A percentile compares a stretch with the other conserved stretches of the same genome.
These are phyloP conservation scores for Puccinia coronata DNA, from an alignment of 1,284 basidiomycete species.

Conservation along the genomic window DNA sequence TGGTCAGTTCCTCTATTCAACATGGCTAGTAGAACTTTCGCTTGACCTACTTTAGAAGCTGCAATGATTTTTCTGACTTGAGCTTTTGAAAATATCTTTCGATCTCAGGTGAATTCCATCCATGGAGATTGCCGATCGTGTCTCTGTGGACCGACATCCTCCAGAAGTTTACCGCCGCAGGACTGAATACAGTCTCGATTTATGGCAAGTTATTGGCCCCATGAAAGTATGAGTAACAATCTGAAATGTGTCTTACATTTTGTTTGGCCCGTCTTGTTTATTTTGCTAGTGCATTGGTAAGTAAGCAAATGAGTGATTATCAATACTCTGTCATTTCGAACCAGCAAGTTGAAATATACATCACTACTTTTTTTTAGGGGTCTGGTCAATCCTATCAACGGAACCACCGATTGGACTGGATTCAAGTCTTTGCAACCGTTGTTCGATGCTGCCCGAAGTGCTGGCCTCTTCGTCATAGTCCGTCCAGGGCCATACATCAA, in stretches of 20 bases:
- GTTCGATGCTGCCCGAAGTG: conserved; percentile 43
- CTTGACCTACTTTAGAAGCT: background rate
- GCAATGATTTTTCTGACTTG: no score
- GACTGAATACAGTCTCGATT: conserved; percentile 64
- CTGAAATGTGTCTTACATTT: background rate
- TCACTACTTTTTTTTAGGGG: conserved; percentile 16
- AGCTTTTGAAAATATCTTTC: no score
- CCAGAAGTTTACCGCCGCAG: conserved; percentile 76
- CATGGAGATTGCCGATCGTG: conserved; percentile 76
- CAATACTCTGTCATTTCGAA: no score
- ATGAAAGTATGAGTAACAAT: background rate
- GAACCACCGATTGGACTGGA: conserved; percentile 44
- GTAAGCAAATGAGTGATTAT: no score
- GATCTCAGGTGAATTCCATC: conserved; percentile 69
- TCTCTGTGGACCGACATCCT: conserved; percentile 78
- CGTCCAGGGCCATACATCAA: conserved; percentile 48
- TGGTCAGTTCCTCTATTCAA: conserved; percentile 1
- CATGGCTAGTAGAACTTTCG: background rate
- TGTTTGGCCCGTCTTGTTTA: background rate
- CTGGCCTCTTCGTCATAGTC: conserved; percentile 42
- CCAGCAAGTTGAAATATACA: background rate
- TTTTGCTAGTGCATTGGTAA: conserved; percentile 7
- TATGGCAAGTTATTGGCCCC: conserved; percentile 17
- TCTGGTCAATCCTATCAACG: conserved; percentile 44
- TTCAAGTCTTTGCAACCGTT: conserved; percentile 39